Conservation (phyloP, 1,139 yeast genomes). For the Saccharomyces hybrid region DNA sequence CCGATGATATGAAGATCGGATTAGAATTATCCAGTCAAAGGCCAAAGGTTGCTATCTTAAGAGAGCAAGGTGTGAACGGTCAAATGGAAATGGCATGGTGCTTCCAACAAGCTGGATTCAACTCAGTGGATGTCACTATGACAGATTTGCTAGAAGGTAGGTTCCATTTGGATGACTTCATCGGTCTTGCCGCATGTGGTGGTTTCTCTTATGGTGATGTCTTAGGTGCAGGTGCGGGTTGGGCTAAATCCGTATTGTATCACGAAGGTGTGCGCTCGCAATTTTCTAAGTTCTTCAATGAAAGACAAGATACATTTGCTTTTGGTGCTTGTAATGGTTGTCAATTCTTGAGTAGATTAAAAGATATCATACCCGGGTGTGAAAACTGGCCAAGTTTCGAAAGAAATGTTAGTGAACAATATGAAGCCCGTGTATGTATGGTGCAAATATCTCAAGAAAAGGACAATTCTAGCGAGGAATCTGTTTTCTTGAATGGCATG, state of each 20-base stretch:
- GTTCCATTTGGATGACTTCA: constrained; percentile 69
- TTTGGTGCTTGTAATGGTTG: constrained; percentile 99
- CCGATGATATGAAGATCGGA: constrained; percentile 36
- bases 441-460: constrained; percentile 63
- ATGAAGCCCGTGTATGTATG: constrained; percentile 92
- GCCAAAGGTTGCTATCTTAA: constrained; percentile 91
- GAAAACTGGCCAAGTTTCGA: constrained; percentile 96
- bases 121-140: constrained; percentile 92
- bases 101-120: constrained; percentile 92
- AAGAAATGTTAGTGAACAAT: constrained; percentile 86
- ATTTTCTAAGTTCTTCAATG: constrained; percentile 74
- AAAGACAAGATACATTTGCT: constrained; percentile 89
- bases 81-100: constrained; percentile 99
- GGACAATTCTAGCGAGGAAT: constrained; percentile 37
- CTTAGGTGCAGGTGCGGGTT: constrained; percentile 97
- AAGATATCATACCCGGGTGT: constrained; percentile 88
- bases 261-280: constrained; percentile 70
- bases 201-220: constrained; percentile 99
- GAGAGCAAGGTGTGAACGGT: constrained; percentile 99
- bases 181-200: constrained; percentile 97
- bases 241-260: constrained; percentile 97
- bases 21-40: constrained; percentile 35
- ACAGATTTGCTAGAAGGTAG: constrained; percentile 75
- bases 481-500: constrained; percentile 84
- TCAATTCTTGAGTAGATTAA: constrained; percentile 86